These are phyloP conservation scores for Plicaturopsis crispa DNA, from an alignment of 768 basidiomycete species.

Conservation along the genomic window DNA sequence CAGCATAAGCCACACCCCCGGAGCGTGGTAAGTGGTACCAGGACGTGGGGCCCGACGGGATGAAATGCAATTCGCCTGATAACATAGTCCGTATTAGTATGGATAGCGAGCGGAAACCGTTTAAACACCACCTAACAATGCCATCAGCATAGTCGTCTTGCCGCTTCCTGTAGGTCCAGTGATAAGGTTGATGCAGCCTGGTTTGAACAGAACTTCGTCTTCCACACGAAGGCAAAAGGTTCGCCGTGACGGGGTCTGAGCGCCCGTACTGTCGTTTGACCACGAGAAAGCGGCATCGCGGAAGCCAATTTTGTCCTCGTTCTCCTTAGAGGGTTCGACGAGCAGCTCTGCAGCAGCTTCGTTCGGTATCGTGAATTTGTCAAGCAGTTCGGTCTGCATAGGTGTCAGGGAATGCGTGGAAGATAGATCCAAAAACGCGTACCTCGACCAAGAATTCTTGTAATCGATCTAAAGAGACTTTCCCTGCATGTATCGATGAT, in stretches of 20 bases:
- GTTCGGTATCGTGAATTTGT: slow-evolving; percentile 20
- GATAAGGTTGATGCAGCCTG: slow-evolving; percentile 29
- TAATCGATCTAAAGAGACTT: not conserved
- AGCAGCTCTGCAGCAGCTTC: not conserved
- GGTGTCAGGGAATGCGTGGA: not conserved
- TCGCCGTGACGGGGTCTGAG: slow-evolving; percentile 34
- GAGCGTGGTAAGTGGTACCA: slow-evolving; percentile 34
- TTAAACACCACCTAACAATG: not conserved
- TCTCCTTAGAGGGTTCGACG: not conserved
- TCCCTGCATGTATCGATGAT: no score
- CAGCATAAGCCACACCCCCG: slow-evolving; percentile 38
- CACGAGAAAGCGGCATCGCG: slow-evolving; percentile 11
- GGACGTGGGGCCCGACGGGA: slow-evolving; percentile 22
- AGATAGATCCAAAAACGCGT: not conserved
- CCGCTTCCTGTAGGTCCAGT: slow-evolving; percentile 23
- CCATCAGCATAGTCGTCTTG: slow-evolving; percentile 23
- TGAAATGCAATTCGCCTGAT: slow-evolving; percentile 23
- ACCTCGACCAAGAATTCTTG: not conserved
- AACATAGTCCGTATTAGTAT: not conserved
- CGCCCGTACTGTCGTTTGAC: slow-evolving; percentile 17
- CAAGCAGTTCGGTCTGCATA: slow-evolving; percentile 39
- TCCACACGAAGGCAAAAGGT: slow-evolving; percentile 43
- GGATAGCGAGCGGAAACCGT: not conserved
- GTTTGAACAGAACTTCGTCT: slow-evolving; percentile 49
- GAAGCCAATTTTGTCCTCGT: slow-evolving; percentile 6